A percentile compares a stretch with the other conserved stretches of the same genome.
Evolutionary conservation across 768 basidiomycete genomes (phyloP).

Genomic region (Trametes elegans): DNA sequence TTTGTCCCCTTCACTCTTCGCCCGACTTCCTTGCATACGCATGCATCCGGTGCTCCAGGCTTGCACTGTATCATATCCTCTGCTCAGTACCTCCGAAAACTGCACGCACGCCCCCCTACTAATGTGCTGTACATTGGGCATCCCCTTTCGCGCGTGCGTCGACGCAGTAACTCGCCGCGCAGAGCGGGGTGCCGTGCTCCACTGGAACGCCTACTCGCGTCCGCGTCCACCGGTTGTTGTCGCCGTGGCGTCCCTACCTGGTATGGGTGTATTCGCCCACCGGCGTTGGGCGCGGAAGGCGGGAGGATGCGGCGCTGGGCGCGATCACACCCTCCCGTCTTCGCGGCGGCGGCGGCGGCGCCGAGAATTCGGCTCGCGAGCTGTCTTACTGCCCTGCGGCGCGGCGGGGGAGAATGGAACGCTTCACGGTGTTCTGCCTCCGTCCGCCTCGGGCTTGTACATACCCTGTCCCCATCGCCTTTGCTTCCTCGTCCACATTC

Average conservation of each 20-base stretch:
- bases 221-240: neutral
- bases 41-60: neutral
- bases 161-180: neutral
- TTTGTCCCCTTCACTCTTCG: neutral
- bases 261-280: no score
- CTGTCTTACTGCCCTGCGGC: neutral
- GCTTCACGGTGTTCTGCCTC: neutral
- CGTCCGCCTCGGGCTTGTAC: neutral
- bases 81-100: constrained; percentile 3
- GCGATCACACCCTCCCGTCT: neutral
- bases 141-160: neutral
- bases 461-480: neutral
- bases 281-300: neutral
- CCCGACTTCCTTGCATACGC: neutral
- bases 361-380: neutral
- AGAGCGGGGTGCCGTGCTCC: neutral
- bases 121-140: neutral
- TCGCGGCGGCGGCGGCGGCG: neutral
- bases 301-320: neutral
- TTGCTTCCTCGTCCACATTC: neutral
- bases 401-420: constrained; percentile 2
- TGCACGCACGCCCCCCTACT: neutral
- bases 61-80: constrained; percentile 8
- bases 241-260: neutral
- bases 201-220: neutral